Evolutionary conservation across 2,329 filamentous ascomycete species (phyloP), one percentile per base, ranked within the genome.

Genomic region (Microdochium paspali): DNA sequence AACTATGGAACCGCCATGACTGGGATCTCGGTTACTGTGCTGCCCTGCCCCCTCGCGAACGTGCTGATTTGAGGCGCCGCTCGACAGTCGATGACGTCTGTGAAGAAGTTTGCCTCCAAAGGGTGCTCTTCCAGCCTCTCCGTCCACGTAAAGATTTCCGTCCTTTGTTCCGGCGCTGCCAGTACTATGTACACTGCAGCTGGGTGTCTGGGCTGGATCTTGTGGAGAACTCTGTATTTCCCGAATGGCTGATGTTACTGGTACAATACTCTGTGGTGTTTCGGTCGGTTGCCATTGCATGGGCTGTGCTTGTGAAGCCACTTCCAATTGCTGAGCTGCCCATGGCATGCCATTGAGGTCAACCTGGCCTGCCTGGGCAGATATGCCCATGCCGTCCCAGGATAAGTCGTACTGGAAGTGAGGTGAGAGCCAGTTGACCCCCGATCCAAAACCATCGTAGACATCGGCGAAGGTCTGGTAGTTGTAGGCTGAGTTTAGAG

Each of bases 391-490:
- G 6, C 23, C 18, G 35, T 20, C 12, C 35, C 35, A 40, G 15
- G 35, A 15, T 20, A 40, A 21, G 18, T 21, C 35, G 6, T 40
- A 9, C 35, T 48, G 47, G 21, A 48, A 43, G 24, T 48, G 30
- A 12, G 49, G 49, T 30, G 49, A 50, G 6, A 50, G 35, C 49
- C 49, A 50, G 25, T 50, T 50, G 24, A 50, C 42, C 3, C 26
- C 26, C 9, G 49, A 50, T 4, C 46, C 49, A 15, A 32, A 15
- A 5, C 24, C 24, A 24, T 46, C 40, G 15, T 44, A 24, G 15
- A 20, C 20, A 24, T 44, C 46, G 6, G 20, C 12, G 20, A 26
- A 40, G 3, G 18, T 9, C n/a, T 18, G 10, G 10, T 35, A 40
- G n/a, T 15, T 18, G 7, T 23, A 21, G 18, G 18, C 35, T 3